Base-by-base conservation (phyloP, 768 basidiomycete species). In the Xerocomellus dryophilus region DNA sequence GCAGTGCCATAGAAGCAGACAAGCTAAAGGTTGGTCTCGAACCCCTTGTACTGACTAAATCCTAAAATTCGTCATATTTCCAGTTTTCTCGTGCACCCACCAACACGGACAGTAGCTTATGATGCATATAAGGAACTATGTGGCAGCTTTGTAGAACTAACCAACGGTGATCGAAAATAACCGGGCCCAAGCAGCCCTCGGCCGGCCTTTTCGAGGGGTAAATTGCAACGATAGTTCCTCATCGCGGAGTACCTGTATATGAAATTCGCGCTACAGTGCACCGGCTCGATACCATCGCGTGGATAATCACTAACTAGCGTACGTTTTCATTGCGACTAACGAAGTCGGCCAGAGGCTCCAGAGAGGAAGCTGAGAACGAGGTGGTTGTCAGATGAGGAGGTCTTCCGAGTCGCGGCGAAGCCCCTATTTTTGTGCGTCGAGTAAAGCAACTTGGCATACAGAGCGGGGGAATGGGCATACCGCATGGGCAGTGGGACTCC, bases 241-340 rank as follows among this genome's bases (percentile, higher is more conserved):
- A 6, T 73, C 69, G 29, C 89, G 82, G 27, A 82, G 69, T 9
- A 90, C 78, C 41, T 78, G 75, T 49, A 93, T 75, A 6, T 70
- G 63, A 34, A 93, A 72, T 43, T 78, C 76, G 44, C 78, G 77
- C 91, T 93, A 29, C 17, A 12, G 54, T 47, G 20, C 44, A 31
- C 64, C 15, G 45, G 21, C 5, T 36, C 40, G 36, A 52, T 20
- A 39, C 15, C 35, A 42, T 14, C 17, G n/a, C 27, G 18, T 34
- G 29, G n/a, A 42, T 27, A 12, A 12, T 42, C 8, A 36, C 14
- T 4, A n/a, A 31, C 18, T 8, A 11, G 68, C 87, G 65, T 59
- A 93, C 92, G 65, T 91, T 85, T 72, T 98, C 92, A 40, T 80
- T 86, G 14, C 76, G 74, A n/a, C 76, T 72, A 1, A 97, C 92